Evolutionary conservation across 1,284 basidiomycete species (phyloP).

Genomic region (Phellinidium pouzarii): DNA sequence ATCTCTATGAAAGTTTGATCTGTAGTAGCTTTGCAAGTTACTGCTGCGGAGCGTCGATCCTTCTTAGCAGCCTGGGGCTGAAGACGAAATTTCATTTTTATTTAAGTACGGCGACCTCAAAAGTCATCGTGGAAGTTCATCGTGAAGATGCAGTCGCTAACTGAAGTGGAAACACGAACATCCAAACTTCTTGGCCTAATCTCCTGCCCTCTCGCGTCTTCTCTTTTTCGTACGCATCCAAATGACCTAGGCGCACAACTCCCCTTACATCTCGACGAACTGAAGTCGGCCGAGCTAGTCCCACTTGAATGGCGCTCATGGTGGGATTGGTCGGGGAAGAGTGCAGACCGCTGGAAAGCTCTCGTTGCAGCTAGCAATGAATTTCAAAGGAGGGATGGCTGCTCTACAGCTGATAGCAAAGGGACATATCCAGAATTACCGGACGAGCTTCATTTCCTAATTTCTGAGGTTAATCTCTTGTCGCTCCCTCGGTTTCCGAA

Average conservation of each 20-base stretch:
- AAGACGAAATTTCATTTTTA: too few relatives aligned
- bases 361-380: not conserved
- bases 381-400: not conserved
- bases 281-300: not conserved
- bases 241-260: conserved; percentile 8
- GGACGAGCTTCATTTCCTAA: not conserved
- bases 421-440: not conserved
- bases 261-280: not conserved
- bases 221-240: conserved; percentile 5
- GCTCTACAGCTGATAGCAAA: not conserved
- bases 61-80: too few relatives aligned
- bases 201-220: not conserved
- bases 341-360: conserved; percentile 1
- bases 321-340: conserved; percentile 14
- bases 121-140: too few relatives aligned
- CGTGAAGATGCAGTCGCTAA: too few relatives aligned
- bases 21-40: too few relatives aligned
- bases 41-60: too few relatives aligned
- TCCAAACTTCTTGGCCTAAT: not conserved
- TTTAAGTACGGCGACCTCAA: too few relatives aligned
- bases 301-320: conserved; percentile 6
- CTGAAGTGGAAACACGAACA: not conserved
- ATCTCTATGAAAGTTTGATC: too few relatives aligned
- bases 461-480: not conserved
- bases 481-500: conserved; percentile 9